These are phyloP conservation scores for Musa acuminata DNA, from an alignment of 176 grass and related monocot genomes.

Conservation along the genomic window DNA sequence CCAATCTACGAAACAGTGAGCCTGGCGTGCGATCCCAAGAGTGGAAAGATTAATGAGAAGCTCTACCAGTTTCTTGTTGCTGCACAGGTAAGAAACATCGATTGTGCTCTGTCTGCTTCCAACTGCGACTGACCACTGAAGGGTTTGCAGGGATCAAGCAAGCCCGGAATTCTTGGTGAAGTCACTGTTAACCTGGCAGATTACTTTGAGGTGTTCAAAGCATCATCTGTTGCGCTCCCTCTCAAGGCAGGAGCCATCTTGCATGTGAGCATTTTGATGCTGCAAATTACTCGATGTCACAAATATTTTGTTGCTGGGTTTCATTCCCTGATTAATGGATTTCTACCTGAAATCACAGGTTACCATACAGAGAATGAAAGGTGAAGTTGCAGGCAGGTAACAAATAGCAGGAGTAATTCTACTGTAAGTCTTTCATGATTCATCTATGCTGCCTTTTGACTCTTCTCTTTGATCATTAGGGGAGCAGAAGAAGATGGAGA, in stretches of 20 bases:
- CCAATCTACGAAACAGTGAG: slow-evolving; percentile 69
- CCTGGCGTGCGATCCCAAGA: slow-evolving; percentile 41
- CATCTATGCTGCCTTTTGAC: neutral
- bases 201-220: slow-evolving; percentile 72
- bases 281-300: neutral
- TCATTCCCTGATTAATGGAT: neutral
- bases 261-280: slow-evolving; percentile 54
- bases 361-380: slow-evolving; percentile 80
- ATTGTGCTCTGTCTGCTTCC: neutral
- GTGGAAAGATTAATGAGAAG: slow-evolving; percentile 54
- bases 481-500: slow-evolving; percentile 8
- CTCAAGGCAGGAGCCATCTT: slow-evolving; percentile 72
- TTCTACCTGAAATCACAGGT: slow-evolving; percentile 60
- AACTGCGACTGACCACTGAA: neutral
- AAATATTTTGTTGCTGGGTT: neutral
- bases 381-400: slow-evolving; percentile 47
- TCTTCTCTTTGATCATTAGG: neutral
- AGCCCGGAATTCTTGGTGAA: slow-evolving; percentile 76
- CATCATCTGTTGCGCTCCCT: slow-evolving; percentile 53
- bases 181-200: slow-evolving; percentile 68
- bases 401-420: neutral
- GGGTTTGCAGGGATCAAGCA: slow-evolving; percentile 52
- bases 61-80: slow-evolving; percentile 77
- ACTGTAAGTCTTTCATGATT: neutral
- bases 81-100: slow-evolving; percentile 36